phyloP scores from a whole-genome alignment of 2,329 filamentous ascomycete genomes.

The Pestalotiopsis sp. region DNA sequence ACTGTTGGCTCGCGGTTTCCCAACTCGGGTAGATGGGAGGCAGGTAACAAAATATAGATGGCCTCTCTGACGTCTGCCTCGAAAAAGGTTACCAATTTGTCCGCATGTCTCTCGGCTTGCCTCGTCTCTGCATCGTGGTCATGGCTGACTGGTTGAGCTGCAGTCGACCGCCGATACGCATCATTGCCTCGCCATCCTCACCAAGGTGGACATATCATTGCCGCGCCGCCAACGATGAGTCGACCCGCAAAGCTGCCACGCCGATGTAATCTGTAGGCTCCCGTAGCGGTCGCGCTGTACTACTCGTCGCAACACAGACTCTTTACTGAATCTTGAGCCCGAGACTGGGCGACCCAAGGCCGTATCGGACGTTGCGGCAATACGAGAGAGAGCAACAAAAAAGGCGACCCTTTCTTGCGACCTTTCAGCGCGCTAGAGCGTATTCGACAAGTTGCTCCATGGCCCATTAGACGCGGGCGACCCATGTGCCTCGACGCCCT shows the following conservation, averaged over 20 bases:
- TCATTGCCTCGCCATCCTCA: neutral
- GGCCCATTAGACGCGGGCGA: constrained; percentile 14
- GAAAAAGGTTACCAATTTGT: neutral
- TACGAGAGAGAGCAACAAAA: constrained; percentile 10
- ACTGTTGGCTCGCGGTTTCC: neutral
- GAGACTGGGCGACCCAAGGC: neutral
- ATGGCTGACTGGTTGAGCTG: neutral
- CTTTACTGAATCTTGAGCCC: neutral
- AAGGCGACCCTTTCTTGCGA: neutral
- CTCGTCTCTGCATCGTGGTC: neutral
- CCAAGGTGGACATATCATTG: neutral
- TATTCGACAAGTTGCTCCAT: constrained; percentile 11
- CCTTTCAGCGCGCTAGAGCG: constrained; percentile 10
- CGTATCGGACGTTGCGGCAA: constrained; percentile 3
- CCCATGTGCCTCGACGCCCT: constrained; percentile 4
- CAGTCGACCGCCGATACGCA: neutral
- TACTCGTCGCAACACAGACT: neutral
- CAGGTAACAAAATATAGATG: neutral
- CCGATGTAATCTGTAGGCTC: neutral
- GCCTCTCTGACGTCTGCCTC: neutral
- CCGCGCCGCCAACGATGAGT: neutral
- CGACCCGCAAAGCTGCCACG: neutral
- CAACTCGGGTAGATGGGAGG: neutral
- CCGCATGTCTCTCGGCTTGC: neutral
- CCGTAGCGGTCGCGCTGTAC: constrained; percentile 9